A percentile compares a stretch with the other conserved stretches of the same genome.
phyloP scores from a whole-genome alignment of 257 asterid genomes.

The Solanum raphanifolium region DNA sequence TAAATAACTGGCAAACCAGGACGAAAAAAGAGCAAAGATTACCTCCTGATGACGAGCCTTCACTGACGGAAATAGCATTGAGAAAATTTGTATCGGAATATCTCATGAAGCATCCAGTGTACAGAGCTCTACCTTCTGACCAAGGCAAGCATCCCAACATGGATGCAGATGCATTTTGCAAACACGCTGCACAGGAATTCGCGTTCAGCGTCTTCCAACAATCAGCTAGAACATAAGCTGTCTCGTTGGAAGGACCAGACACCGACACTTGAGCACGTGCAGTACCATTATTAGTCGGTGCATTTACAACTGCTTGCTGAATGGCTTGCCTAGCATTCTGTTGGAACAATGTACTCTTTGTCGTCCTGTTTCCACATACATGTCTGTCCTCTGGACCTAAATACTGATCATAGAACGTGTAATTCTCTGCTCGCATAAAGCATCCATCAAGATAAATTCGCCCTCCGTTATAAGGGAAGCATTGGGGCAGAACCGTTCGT shows the following conservation, averaged over 20 bases:
- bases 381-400: not conserved
- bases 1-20: not conserved
- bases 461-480: not conserved
- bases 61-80: slow-evolving; percentile 20
- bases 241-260: not conserved
- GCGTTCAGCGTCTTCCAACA: not conserved
- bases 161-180: not conserved
- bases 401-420: not conserved
- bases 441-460: not conserved
- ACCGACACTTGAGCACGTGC: not conserved
- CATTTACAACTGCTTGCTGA: not conserved
- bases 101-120: slow-evolving; percentile 64
- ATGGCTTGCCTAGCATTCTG: not conserved
- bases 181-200: not conserved
- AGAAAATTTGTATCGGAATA: slow-evolving; percentile 55
- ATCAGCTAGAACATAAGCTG: not conserved
- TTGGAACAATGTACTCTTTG: not conserved
- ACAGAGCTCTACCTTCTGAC: slow-evolving; percentile 23
- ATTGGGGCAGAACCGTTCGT: not conserved
- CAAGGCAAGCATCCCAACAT: not conserved
- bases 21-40: not conserved
- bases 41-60: not conserved
- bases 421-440: not conserved
- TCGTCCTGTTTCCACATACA: not conserved
- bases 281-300: not conserved